These are phyloP conservation scores for Dactylellina parvicollis DNA, from an alignment of 2,329 filamentous ascomycete genomes.

Conservation along the genomic window DNA sequence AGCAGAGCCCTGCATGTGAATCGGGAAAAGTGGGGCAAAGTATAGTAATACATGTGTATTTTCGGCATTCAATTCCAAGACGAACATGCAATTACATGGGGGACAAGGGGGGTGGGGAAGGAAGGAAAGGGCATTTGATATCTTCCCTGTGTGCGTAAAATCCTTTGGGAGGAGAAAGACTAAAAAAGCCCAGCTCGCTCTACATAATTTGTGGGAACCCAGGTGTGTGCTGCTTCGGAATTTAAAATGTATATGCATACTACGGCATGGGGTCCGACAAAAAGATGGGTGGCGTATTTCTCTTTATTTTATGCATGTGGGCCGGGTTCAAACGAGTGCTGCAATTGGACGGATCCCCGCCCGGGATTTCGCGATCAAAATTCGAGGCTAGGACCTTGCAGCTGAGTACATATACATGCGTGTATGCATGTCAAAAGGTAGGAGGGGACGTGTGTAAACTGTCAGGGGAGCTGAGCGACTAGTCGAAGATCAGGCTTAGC, in stretches of 20 bases:
- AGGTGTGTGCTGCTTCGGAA: constrained; percentile 39
- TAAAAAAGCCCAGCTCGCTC: too few species aligned
- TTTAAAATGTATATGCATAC: constrained; percentile 41
- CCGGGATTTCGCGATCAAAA: too few species aligned
- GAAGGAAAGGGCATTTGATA: too few species aligned
- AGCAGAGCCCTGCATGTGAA: constrained; percentile 18
- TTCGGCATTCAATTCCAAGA: constrained; percentile 12
- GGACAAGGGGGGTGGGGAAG: too few species aligned
- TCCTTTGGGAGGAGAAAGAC: too few species aligned
- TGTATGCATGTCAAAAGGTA: constrained; percentile 39
- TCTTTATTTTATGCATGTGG: constrained; percentile 29
- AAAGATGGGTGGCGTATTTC: constrained; percentile 26
- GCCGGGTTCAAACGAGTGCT: too few species aligned
- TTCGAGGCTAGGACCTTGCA: constrained; percentile 38
- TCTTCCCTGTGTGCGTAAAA: too few species aligned
- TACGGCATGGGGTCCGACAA: constrained; percentile 3
- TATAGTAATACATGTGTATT: not conserved
- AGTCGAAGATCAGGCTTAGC: constrained; percentile 2
- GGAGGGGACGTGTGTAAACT: constrained; percentile 20
- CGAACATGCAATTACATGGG: not conserved
- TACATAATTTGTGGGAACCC: too few species aligned
- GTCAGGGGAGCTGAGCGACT: constrained; percentile 14
- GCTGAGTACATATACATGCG: too few species aligned
- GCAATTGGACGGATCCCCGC: too few species aligned
- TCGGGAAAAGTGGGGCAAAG: not conserved